A percentile compares a stretch with the other conserved stretches of the same genome.
These are phyloP conservation scores for Tylopilus rubrobrunneus DNA, from an alignment of 768 basidiomycete genomes.

Conservation along the genomic window DNA sequence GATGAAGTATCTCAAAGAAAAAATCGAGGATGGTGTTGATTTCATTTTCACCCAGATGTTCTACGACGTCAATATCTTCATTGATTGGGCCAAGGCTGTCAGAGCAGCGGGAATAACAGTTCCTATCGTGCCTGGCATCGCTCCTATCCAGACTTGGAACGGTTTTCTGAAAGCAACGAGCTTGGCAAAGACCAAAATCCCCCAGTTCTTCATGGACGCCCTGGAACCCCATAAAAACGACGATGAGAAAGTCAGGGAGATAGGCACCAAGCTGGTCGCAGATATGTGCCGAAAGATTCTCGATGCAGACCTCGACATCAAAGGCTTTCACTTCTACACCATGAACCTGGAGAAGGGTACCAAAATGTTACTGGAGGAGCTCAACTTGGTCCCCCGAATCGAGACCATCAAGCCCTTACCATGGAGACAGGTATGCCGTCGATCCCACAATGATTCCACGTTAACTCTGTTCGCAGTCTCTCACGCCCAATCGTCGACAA, in stretches of 20 bases:
- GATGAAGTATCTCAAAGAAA: conserved; percentile 83
- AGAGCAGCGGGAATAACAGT: conserved; percentile 83
- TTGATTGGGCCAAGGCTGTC: conserved; percentile 82
- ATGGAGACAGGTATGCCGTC: conserved; percentile 79
- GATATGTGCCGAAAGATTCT: conserved; percentile 91
- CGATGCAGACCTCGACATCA: conserved; percentile 73
- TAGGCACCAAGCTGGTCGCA: conserved; percentile 92
- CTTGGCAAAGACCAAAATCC: conserved; percentile 76
- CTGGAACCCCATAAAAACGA: conserved; percentile 87
- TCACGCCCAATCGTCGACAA: conserved; percentile 86
- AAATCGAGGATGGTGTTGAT: conserved; percentile 83
- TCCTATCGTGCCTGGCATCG: conserved; percentile 91
- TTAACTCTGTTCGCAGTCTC: conserved; percentile 48
- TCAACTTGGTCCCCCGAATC: conserved; percentile 80
- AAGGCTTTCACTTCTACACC: conserved; percentile 93
- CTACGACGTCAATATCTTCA: conserved; percentile 89
- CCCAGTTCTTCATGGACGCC: conserved; percentile 66
- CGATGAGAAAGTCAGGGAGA: conserved; percentile 87
- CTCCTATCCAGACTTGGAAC: conserved; percentile 95
- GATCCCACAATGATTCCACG: conserved; percentile 1
- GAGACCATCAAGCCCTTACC: conserved; percentile 94
- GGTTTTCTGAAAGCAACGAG: conserved; percentile 84
- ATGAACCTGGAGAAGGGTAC: conserved; percentile 97
- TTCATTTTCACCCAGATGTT: conserved; percentile 99
- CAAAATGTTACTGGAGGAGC: conserved; percentile 90